Conservation (phyloP, 2,329 filamentous ascomycete species). For the Calonectria hawksworthii region DNA sequence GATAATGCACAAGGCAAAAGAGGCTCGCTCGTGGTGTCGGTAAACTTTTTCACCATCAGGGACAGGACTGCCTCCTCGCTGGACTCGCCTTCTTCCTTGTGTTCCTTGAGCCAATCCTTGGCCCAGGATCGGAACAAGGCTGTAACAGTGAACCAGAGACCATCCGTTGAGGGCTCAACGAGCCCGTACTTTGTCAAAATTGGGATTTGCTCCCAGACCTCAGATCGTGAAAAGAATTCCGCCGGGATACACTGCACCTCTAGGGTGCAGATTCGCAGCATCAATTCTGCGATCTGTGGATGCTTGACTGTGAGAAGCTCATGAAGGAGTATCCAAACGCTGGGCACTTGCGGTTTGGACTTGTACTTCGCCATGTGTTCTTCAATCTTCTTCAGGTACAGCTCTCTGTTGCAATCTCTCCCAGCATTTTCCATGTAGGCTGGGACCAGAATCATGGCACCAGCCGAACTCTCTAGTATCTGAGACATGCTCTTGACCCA, state of each 20-base stretch:
- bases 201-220: conserved; percentile 4
- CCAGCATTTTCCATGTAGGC: neutral
- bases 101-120: neutral
- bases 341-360: neutral
- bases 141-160: neutral
- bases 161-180: conserved; percentile 12
- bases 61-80: neutral
- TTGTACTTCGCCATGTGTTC: neutral
- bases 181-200: conserved; percentile 12
- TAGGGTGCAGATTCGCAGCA: conserved; percentile 19
- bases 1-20: conserved; percentile 15
- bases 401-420: neutral
- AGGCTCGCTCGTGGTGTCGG: neutral
- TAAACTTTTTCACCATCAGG: neutral
- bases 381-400: neutral
- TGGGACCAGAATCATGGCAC: conserved; percentile 7
- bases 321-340: conserved; percentile 3
- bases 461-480: neutral
- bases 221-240: neutral
- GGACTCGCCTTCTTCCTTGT: neutral
- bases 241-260: conserved; percentile 15
- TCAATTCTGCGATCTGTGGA: neutral
- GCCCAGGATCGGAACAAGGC: neutral
- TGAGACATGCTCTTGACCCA: neutral
- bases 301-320: neutral